These are phyloP conservation scores for Hygrocybe coccinea DNA, from an alignment of 768 basidiomycete species.

Conservation along the genomic window DNA sequence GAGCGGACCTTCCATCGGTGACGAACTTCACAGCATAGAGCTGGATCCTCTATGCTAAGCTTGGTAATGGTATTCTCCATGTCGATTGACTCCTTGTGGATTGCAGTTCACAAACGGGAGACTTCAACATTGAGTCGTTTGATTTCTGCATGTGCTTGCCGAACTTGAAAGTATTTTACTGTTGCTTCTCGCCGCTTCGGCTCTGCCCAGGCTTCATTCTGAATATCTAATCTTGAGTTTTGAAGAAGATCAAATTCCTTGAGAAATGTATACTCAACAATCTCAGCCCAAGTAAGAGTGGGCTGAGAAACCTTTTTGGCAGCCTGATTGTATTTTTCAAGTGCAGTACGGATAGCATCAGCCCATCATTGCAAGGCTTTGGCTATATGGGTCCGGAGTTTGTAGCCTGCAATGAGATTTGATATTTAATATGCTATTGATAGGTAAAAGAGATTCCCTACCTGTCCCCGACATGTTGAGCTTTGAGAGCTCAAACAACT, in stretches of 20 bases:
- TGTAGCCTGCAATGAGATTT: slow-evolving; percentile 26
- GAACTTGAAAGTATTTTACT: slow-evolving; percentile 25
- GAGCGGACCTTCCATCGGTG: not conserved
- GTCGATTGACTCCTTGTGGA: slow-evolving; percentile 22
- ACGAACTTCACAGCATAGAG: not conserved
- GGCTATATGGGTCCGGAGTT: slow-evolving; percentile 30
- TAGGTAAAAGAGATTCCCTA: slow-evolving; percentile 5
- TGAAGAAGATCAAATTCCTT: slow-evolving; percentile 32
- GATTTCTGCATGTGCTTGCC: slow-evolving; percentile 30
- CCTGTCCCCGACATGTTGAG: slow-evolving; percentile 19
- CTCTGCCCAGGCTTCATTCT: slow-evolving; percentile 25
- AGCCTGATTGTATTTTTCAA: slow-evolving; percentile 28
- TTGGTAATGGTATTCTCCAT: not conserved
- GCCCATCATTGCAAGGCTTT: slow-evolving; percentile 29
- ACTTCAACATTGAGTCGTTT: slow-evolving; percentile 30
- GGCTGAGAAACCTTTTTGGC: slow-evolving; percentile 18
- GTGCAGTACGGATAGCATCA: slow-evolving; percentile 28
- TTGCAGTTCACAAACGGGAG: slow-evolving; percentile 19
- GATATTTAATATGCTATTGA: slow-evolving; percentile 12
- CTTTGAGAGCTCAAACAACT: slow-evolving; percentile 15
- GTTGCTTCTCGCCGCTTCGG: slow-evolving; percentile 20
- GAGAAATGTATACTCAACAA: slow-evolving; percentile 18
- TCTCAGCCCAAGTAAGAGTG: slow-evolving; percentile 18
- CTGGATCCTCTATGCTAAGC: not conserved
- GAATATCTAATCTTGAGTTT: slow-evolving; percentile 28